Base-by-base conservation (phyloP, 768 basidiomycete species). In the Trametes cinnabarina region DNA sequence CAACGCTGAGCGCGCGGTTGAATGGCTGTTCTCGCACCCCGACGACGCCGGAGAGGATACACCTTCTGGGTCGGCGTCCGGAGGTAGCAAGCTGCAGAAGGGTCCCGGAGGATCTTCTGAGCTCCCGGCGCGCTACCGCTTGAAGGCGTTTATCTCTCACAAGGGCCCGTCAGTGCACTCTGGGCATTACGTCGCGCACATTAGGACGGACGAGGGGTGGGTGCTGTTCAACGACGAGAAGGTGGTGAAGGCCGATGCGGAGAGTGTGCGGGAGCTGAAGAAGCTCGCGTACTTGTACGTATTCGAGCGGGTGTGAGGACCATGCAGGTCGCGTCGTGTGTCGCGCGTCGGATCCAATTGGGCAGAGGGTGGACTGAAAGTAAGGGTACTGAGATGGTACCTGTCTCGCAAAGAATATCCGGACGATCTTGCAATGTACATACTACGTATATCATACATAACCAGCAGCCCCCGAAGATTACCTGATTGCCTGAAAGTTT, bases 201-300 rank as follows among this genome's bases (percentile, higher is more conserved):
- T 92, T 28, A 76, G 80, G 51, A 60, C 63, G 23, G 76, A 76
- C 60, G 82, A 79, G 20, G 78, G 79, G 10, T 96, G 96, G 93
- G 88, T 95, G 55, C 71, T 98, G 66, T 97, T 94, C 72, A 97
- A 98, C 66, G 96, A 98, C 68, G 94, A 95, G 75, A 96, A 94
- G 75, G 94, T 95, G 3, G 94, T 97, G 10, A 86, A 82, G 71
- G 94, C 94, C 3, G 92, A 96, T 67, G 78, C 71, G 58, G 83
- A 88, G 71, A 92, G 91, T 67, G 90, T 95, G 26, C 79, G 72
- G n/a, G 83, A 85, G 55, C 74, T 98, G 76, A 89, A 90, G 74
- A 79, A 80, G 71, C 69, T 94, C 69, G 96, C 94, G 39, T 98
- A 99, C 78, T 73, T 99, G 78, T 99, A 96, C 73, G 76, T 98